Conservation (phyloP, 192 early-diverging fungal species). For the Phlyctochytrium bullatum region DNA sequence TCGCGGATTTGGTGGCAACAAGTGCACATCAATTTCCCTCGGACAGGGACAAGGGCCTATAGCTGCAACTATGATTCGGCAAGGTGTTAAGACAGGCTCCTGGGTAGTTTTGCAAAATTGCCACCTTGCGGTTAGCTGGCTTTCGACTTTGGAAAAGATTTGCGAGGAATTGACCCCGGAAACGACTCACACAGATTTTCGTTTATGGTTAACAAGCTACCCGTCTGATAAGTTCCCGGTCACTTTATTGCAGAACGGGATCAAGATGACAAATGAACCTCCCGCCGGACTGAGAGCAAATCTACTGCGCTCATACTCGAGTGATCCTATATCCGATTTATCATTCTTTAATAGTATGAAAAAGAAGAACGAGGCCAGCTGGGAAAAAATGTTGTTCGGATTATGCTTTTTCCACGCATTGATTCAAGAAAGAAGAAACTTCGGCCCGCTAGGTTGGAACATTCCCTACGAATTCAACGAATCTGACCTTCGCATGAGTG, state of each 20-base stretch:
- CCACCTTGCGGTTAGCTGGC: slow-evolving; percentile 58
- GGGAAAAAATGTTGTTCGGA: slow-evolving; percentile 60
- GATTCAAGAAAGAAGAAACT: slow-evolving; percentile 59
- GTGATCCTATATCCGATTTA: slow-evolving; percentile 57
- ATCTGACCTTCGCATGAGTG: slow-evolving; percentile 57
- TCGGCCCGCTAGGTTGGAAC: slow-evolving; percentile 66
- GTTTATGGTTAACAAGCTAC: slow-evolving; percentile 62
- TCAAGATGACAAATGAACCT: slow-evolving; percentile 67
- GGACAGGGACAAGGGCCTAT: slow-evolving; percentile 63
- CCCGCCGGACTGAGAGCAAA: slow-evolving; percentile 58
- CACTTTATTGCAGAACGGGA: slow-evolving; percentile 57
- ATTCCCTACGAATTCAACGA: slow-evolving; percentile 68
- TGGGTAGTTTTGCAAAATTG: slow-evolving; percentile 67
- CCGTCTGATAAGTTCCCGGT: slow-evolving; percentile 62
- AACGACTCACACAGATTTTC: slow-evolving; percentile 48
- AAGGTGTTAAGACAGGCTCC: slow-evolving; percentile 45
- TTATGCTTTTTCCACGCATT: slow-evolving; percentile 63
- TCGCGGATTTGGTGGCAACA: slow-evolving; percentile 46
- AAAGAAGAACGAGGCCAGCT: slow-evolving; percentile 41
- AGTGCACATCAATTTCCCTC: slow-evolving; percentile 49
- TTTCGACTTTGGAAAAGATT: slow-evolving; percentile 60
- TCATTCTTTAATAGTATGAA: slow-evolving; percentile 53
- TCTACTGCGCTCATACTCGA: slow-evolving; percentile 48
- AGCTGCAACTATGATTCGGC: slow-evolving; percentile 54
- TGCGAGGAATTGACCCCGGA: slow-evolving; percentile 62